Evolutionary conservation across 768 basidiomycete species (phyloP), one percentile per base, ranked within the genome.

Genomic region (Clathrus columnatus): DNA sequence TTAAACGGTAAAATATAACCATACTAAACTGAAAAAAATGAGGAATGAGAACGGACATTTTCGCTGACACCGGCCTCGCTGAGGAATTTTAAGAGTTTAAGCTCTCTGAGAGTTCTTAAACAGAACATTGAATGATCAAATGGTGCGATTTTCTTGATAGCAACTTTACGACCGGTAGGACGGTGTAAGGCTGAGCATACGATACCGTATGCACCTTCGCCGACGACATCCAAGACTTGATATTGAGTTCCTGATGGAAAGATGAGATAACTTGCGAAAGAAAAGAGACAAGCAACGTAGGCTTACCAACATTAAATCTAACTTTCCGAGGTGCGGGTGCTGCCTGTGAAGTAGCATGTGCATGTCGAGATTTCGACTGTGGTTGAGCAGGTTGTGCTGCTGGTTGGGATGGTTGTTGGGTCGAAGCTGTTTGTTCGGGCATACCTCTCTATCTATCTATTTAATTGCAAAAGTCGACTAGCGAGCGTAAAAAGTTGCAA

Each of bases 61-160:
- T 91, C 88, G 74, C 86, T 87, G 64, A 91, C 89, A 36, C 90
- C 87, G 0, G 87, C 84, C 72, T 91, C 88, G 64, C 84, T 87
- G 59, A 92, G 69, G 70, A 90, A 90, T 63, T 90, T 90, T 69
- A 88, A 77, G 18, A 96, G 75, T 72, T 96, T 95, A 67, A 96
- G 77, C 72, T 96, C 94, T 58, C 93, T 80, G 51, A 96, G 73
- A 11, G 54, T 55, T 45, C 83, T 75, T 4, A 93, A 77, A 66
- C 86, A 89, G 69, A 93, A 93, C 90, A 92, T 90, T 36, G 87
- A 83, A 66, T 95, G 92, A 69, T 93, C 91, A 62, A 97, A 96
- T 0, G 94, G 94, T 0, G 87, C 83, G 67, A 98, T 96, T 61
- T 89, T 87, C 71, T 97, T 97, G 68, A 97, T 96, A 28, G 94